phyloP scores from a whole-genome alignment of 176 grass and related monocot species.

The Dendrocalamus sinicus region DNA sequence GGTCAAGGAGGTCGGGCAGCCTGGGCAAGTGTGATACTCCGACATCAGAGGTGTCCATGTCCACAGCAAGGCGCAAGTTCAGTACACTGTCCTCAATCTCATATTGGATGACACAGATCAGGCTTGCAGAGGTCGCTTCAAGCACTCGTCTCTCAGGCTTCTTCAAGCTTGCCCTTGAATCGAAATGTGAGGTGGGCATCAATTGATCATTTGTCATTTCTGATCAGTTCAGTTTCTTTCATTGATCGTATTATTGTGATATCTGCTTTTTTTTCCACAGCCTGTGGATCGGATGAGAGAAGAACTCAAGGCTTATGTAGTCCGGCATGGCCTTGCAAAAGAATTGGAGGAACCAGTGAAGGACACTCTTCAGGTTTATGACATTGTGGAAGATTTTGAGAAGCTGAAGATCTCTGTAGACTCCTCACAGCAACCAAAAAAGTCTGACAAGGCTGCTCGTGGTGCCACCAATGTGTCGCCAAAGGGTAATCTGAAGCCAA shows the following conservation, averaged over 20 bases:
- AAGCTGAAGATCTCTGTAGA: constrained; percentile 64
- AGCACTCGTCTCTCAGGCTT: constrained; percentile 77
- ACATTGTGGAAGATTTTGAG: constrained; percentile 75
- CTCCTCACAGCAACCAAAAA: constrained; percentile 50
- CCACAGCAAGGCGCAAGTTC: constrained; percentile 71
- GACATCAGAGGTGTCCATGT: constrained; percentile 68
- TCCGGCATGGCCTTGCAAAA: constrained; percentile 55
- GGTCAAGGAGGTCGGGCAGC: constrained; percentile 39
- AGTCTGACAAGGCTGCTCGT: constrained; percentile 56
- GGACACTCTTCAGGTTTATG: constrained; percentile 72
- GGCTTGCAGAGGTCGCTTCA: constrained; percentile 79
- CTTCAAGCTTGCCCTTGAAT: constrained; percentile 90
- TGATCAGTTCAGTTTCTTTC: constrained; percentile 8
- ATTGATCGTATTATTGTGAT: neutral
- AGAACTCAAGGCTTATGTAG: constrained; percentile 84
- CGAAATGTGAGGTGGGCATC: constrained; percentile 76
- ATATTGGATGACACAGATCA: constrained; percentile 96
- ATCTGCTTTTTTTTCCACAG: constrained; percentile 40
- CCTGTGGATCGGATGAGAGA: constrained; percentile 85
- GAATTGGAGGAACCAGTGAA: constrained; percentile 66
- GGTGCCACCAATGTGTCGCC: constrained; percentile 33
- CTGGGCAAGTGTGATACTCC: constrained; percentile 70
- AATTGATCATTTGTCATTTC: constrained; percentile 7
- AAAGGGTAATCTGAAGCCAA: constrained; percentile 67
- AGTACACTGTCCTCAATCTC: constrained; percentile 81